phyloP scores from a whole-genome alignment of 768 basidiomycete species.

The Collybia mongolica region DNA sequence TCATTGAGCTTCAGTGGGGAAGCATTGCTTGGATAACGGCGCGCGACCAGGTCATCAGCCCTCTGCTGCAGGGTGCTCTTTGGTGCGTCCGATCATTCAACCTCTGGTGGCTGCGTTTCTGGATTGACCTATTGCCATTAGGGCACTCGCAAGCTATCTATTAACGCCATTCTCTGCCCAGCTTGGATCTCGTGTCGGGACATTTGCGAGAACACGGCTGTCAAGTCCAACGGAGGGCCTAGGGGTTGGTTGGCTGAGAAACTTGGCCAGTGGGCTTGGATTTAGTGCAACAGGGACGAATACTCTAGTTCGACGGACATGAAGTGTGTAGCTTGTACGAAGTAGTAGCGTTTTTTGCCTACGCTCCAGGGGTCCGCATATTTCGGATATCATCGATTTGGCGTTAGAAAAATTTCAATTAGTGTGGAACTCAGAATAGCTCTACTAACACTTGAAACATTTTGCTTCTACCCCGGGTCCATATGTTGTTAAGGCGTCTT shows the following conservation, averaged over 20 bases:
- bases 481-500: too few species aligned
- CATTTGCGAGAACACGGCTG: conserved; percentile 22
- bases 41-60: conserved; percentile 68
- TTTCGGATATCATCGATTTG: too few species aligned
- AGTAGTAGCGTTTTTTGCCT: too few species aligned
- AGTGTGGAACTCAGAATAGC: too few species aligned
- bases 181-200: conserved; percentile 33
- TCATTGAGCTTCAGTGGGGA: conserved; percentile 53
- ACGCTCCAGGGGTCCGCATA: too few species aligned
- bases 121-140: conserved; percentile 14
- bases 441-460: too few species aligned
- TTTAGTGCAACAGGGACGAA: conserved; percentile 7
- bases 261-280: conserved; percentile 30
- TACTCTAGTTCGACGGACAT: too few species aligned
- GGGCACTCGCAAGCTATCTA: conserved; percentile 46
- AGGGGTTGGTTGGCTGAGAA: conserved; percentile 41
- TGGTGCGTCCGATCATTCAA: conserved; percentile 44
- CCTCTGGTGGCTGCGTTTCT: neutral
- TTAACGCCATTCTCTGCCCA: conserved; percentile 37
- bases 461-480: too few species aligned
- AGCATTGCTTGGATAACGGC: conserved; percentile 61
- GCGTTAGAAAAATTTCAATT: too few species aligned
- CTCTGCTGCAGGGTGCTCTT: conserved; percentile 62
- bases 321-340: too few species aligned
- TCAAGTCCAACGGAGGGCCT: conserved; percentile 34